A percentile compares a stretch with the other conserved stretches of the same genome.
phyloP scores from a whole-genome alignment of 345 rosid genomes.

The Angophora floribunda region DNA sequence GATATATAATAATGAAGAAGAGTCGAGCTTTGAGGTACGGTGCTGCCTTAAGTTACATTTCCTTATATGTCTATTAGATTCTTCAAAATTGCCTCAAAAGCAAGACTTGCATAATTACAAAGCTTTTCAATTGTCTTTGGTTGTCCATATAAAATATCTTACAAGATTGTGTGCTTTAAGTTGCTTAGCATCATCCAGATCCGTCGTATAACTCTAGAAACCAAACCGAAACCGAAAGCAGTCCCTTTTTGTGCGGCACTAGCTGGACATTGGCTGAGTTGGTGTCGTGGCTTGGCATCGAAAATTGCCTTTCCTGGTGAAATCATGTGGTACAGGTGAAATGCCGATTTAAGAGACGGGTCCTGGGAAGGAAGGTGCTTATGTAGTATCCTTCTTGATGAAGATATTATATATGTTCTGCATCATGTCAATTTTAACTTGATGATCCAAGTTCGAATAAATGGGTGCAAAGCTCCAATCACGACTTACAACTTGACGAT shows the following conservation, averaged over 20 bases:
- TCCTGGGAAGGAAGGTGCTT: too few relatives aligned
- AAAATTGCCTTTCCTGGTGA: neutral
- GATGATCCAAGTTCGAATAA: neutral
- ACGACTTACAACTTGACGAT: neutral
- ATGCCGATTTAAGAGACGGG: too few relatives aligned
- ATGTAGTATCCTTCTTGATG: too few relatives aligned
- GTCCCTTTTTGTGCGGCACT: too few relatives aligned
- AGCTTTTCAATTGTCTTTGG: rapidly evolving
- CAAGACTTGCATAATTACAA: rapidly evolving
- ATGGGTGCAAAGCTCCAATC: neutral
- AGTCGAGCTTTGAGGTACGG: neutral
- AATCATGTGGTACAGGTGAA: neutral
- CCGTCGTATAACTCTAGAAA: too few relatives aligned
- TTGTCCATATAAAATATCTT: rapidly evolving
- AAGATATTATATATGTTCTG: too few relatives aligned
- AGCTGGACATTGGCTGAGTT: neutral
- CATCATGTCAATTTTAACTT: too few relatives aligned
- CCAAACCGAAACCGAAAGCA: too few relatives aligned
- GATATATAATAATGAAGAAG: rapidly evolving
- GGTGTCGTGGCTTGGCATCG: neutral
- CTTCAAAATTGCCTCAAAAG: rapidly evolving
- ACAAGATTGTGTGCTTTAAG: neutral
- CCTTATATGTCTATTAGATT: neutral
- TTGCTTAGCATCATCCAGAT: too few relatives aligned
- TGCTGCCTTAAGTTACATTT: neutral